Evolutionary conservation across 352 stramenopile species (phyloP), one percentile per base, ranked within the genome.

Genomic region (Elongisporangium senticosum): DNA sequence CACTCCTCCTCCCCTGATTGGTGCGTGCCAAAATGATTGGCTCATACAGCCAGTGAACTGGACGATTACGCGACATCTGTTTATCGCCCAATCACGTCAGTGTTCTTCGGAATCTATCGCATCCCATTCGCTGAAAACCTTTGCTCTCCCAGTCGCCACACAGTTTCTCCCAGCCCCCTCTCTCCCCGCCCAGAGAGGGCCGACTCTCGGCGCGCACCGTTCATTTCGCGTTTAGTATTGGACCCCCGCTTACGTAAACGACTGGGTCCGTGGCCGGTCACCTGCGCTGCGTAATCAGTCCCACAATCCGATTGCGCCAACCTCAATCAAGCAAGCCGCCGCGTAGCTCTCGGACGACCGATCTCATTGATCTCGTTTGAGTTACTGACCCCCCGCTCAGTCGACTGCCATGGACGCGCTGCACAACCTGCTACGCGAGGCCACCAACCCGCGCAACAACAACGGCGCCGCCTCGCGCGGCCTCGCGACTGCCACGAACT

Each of bases 381-480:
- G 14, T 26, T 17, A n/a, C n/a, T n/a, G 19, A 23, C 7, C 23
- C 49, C 33, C 7, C 21, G 8, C 48, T 5, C 24, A 24, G 10
- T 20, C 39, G 11, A 56, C 21, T 33, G 65, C 62, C 50, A 91
- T 91, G 82, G 79, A 91, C 64, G 74, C 74, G 49, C 89, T 91
- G 65, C 78, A 91, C 59, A 91, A 91, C 63, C 63, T 91, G 26
- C 68, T 91, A 49, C 79, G 79, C 28, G 79, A 91, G 58, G 77
- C 81, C 11, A 70, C 74, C 13, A 82, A 75, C 66, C 68, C 82
- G 51, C 82, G 79, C 65, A 79, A 74, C 56, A 63, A 58, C 55
- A 49, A 22, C 22, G 57, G 22, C n/a, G 59, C 57, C 53, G 64
- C 24, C 56, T 33, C 24, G 15, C 22, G 21, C 26, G 56, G 50